A percentile compares a stretch with the other conserved stretches of the same genome.
Conservation (phyloP, 768 basidiomycete genomes). For the Rickenella mellea region DNA sequence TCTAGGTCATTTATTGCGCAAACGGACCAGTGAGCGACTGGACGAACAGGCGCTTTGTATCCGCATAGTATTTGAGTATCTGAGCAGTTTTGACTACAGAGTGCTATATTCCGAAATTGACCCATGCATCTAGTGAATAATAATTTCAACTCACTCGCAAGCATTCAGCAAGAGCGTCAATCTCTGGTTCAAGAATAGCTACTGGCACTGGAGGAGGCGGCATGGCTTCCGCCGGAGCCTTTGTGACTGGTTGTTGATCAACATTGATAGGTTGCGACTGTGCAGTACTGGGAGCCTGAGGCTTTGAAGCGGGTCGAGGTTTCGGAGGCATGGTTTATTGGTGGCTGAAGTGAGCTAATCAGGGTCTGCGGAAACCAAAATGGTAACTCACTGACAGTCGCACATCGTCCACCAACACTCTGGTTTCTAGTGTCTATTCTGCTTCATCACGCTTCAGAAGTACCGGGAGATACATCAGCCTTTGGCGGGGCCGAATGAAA, state of each 20-base stretch:
- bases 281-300: background rate
- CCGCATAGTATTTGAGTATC: conserved; percentile 60
- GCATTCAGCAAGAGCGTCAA: conserved; percentile 43
- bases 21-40: background rate
- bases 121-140: background rate
- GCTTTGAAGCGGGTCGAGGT: conserved; percentile 19
- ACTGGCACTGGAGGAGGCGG: conserved; percentile 30
- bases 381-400: too few relatives aligned
- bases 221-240: conserved; percentile 44
- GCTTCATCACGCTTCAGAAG: too few relatives aligned
- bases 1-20: background rate
- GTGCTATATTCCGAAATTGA: conserved; percentile 25
- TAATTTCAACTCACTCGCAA: conserved; percentile 37
- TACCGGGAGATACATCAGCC: too few relatives aligned
- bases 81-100: conserved; percentile 65
- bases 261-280: conserved; percentile 19
- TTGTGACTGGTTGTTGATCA: conserved; percentile 3
- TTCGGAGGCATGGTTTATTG: conserved; percentile 40
- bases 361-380: too few relatives aligned
- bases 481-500: too few relatives aligned
- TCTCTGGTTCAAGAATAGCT: conserved; percentile 54
- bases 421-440: too few relatives aligned
- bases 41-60: conserved; percentile 54
- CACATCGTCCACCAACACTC: too few relatives aligned
- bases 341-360: too few relatives aligned